These are phyloP conservation scores for Coemansia sp. DNA, from an alignment of 192 early-diverging fungal genomes.

Conservation along the genomic window DNA sequence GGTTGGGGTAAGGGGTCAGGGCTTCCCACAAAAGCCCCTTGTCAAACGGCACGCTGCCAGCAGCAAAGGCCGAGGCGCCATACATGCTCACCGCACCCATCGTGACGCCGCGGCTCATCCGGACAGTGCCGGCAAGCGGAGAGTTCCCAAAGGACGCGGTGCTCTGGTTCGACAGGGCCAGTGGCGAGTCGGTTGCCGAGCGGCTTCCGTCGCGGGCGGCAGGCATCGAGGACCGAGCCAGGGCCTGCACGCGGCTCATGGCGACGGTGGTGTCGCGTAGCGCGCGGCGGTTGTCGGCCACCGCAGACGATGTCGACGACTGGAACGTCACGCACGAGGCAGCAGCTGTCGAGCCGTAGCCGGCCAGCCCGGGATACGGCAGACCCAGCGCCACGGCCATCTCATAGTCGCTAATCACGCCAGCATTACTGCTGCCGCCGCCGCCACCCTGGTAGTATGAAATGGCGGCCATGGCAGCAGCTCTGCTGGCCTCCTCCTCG, in stretches of 20 bases:
- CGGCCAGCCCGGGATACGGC: constrained; percentile 33
- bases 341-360: constrained; percentile 8
- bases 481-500: constrained; percentile 6
- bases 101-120: constrained; percentile 33
- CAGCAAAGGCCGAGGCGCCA: not conserved
- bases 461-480: not conserved
- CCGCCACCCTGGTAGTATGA: not conserved
- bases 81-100: constrained; percentile 25
- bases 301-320: constrained; percentile 24
- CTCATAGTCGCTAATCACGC: constrained; percentile 42
- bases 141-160: constrained; percentile 33
- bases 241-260: not conserved
- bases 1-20: constrained; percentile 46
- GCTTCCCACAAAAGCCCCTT: constrained; percentile 47
- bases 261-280: constrained; percentile 7
- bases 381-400: constrained; percentile 41
- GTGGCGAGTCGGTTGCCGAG: constrained; percentile 4
- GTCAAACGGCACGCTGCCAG: constrained; percentile 17
- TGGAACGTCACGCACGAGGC: constrained; percentile 49
- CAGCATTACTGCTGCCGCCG: constrained; percentile 8
- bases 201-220: not conserved
- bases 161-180: constrained; percentile 29
- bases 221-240: not conserved
- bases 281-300: constrained; percentile 8
- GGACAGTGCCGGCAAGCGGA: constrained; percentile 14